Evolutionary conservation across 2,329 filamentous ascomycete genomes (phyloP), one percentile per base, ranked within the genome.

Genomic region (Westerdykella ornata): DNA sequence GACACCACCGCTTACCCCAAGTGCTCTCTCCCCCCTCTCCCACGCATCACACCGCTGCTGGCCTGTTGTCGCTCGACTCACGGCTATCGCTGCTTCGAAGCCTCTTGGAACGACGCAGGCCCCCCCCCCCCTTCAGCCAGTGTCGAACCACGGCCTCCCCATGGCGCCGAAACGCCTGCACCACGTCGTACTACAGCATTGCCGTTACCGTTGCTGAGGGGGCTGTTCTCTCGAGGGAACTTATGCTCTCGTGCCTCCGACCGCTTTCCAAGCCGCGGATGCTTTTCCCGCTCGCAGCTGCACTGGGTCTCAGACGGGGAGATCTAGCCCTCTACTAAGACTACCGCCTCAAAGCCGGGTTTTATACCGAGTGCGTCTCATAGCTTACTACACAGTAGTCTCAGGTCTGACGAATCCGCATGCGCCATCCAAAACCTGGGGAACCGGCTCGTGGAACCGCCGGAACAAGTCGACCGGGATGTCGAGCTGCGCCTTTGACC

Each of bases 251-350:
- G 3, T 20, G n/a, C 16, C n/a, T 7, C 28, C 34, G 19, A 34
- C 41, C 12, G 5, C 30, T 30, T 13, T 18, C 15, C 35, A 31
- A 26, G 36, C 37, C 14, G 31, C 44, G 38, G 41, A 45, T 43
- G 41, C 40, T 42, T 44, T 42, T 29, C 44, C 36, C 39, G 40
- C 42, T 39, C 40, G 29, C 42, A 35, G 33, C 42, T 36, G 19
- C 36, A 33, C 30, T 33, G n/a, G 8, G 3, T 33, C 30, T 29
- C 33, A 29, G 16, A 35, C 45, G 39, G 43, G 42, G 49, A 46
- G 46, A 48, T 48, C 53, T 50, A 57, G 50, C 44, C 53, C 49
- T 17, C 16, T 45, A 45, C 50, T 51, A 52, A 47, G 35, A 35
- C 45, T 56, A 49, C 52, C 52, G 43, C 49, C n/a, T n/a, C n/a